Evolutionary conservation across 176 grass and related monocot species (phyloP).

Genomic region (Lolium rigidum): DNA sequence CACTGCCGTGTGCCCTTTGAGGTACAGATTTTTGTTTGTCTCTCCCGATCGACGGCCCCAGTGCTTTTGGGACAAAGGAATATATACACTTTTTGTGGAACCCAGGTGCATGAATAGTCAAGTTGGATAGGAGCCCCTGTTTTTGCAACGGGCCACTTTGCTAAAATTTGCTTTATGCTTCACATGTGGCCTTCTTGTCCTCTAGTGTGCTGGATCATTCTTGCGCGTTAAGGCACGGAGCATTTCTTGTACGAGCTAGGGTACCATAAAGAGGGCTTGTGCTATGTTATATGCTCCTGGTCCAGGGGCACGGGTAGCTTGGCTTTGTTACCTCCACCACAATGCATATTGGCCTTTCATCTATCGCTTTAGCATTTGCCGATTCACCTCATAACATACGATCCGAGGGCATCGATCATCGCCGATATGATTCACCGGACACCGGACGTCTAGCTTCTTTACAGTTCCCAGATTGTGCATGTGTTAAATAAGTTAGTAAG

Average conservation of each 20-base stretch:
- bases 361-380: neutral
- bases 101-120: neutral
- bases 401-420: neutral
- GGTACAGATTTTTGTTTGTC: no score
- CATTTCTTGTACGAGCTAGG: slow-evolving; percentile 37
- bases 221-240: slow-evolving; percentile 38
- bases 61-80: neutral
- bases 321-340: neutral
- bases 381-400: neutral
- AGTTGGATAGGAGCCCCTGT: slow-evolving; percentile 25
- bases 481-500: no score
- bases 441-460: neutral
- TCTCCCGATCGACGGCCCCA: no score
- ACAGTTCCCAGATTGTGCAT: no score
- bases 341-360: neutral
- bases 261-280: slow-evolving; percentile 34
- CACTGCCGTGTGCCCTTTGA: no score
- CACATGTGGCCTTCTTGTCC: neutral
- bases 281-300: slow-evolving; percentile 41
- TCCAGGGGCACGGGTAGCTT: slow-evolving; percentile 43
- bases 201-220: neutral
- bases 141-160: neutral
- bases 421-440: neutral
- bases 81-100: neutral
- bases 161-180: neutral